A percentile compares a stretch with the other conserved stretches of the same genome.
Conservation (phyloP, 192 early-diverging fungal species). For the Rhizophagus prolifer region DNA sequence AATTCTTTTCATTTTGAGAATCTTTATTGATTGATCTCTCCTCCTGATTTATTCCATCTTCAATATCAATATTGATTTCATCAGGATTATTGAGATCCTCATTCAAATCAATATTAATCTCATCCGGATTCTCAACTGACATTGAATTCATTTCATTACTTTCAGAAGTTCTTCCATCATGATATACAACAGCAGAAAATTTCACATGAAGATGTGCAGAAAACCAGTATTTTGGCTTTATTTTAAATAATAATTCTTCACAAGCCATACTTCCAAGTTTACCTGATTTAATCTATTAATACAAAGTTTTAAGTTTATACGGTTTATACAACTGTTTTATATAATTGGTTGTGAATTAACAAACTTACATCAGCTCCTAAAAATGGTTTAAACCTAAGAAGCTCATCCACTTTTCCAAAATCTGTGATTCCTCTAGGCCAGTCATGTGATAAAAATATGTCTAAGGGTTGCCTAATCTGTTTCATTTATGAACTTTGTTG, state of each 20-base stretch:
- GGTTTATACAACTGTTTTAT: neutral
- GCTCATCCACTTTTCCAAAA: slow-evolving; percentile 64
- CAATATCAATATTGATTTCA: slow-evolving; percentile 7
- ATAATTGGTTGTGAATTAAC: neutral
- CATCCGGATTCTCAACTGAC: slow-evolving; percentile 38
- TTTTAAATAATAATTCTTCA: slow-evolving; percentile 66
- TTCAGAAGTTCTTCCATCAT: slow-evolving; percentile 25
- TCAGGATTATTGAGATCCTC: slow-evolving; percentile 34
- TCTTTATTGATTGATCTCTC: neutral
- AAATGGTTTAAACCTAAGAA: slow-evolving; percentile 73
- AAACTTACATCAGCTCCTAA: slow-evolving; percentile 69
- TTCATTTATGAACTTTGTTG: neutral
- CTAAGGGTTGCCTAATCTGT: slow-evolving; percentile 72
- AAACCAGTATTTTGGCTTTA: slow-evolving; percentile 92
- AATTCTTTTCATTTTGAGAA: slow-evolving; percentile 40
- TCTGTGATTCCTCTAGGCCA: slow-evolving; percentile 89
- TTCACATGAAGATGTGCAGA: slow-evolving; percentile 94
- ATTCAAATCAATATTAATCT: slow-evolving; percentile 39
- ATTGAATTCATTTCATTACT: neutral
- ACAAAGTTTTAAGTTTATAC: neutral
- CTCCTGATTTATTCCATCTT: slow-evolving; percentile 31
- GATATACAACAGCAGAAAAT: slow-evolving; percentile 70
- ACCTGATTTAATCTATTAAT: slow-evolving; percentile 58
- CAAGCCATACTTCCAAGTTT: slow-evolving; percentile 76
- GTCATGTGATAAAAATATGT: slow-evolving; percentile 93